Evolutionary conservation across 2,329 filamentous ascomycete species (phyloP).

Genomic region (Coniochaeta hoffmannii): DNA sequence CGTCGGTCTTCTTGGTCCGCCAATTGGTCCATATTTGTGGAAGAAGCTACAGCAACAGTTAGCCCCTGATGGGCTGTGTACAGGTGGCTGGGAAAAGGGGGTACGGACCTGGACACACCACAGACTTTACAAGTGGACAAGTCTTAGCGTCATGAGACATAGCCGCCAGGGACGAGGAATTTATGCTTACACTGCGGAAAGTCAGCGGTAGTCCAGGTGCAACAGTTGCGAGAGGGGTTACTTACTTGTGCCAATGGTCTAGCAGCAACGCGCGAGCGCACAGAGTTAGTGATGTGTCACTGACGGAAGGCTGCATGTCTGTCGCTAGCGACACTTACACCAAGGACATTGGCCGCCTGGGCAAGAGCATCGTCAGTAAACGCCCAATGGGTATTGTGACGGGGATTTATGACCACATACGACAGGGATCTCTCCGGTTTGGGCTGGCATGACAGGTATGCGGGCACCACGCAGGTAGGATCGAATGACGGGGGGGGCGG

Average conservation of each 20-base stretch:
- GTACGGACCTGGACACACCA: slow-evolving; percentile 32
- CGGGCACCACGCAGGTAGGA: not conserved
- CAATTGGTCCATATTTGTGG: slow-evolving; percentile 54
- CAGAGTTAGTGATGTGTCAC: not conserved
- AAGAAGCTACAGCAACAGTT: slow-evolving; percentile 14
- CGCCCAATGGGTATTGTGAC: not conserved
- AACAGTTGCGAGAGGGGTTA: not conserved
- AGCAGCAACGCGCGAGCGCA: not conserved
- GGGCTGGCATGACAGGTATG: slow-evolving; percentile 18
- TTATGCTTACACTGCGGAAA: not conserved
- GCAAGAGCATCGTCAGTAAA: not conserved
- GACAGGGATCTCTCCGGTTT: slow-evolving; percentile 19
- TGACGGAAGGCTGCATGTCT: not conserved
- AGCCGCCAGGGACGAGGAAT: not conserved
- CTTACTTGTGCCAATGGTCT: slow-evolving; percentile 24
- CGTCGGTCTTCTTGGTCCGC: slow-evolving; percentile 52
- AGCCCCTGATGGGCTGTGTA: not conserved
- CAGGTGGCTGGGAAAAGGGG: not conserved
- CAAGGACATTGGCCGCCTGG: slow-evolving; percentile 30
- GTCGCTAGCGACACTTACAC: slow-evolving; percentile 21
- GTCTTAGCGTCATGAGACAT: not conserved
- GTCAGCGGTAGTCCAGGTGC: not conserved
- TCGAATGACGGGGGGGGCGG: not conserved
- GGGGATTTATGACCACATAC: slow-evolving; percentile 11
- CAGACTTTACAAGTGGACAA: slow-evolving; percentile 15